Evolutionary conservation across 768 basidiomycete genomes (phyloP), one percentile per base, ranked within the genome.

Genomic region (Scleroderma citrinum): DNA sequence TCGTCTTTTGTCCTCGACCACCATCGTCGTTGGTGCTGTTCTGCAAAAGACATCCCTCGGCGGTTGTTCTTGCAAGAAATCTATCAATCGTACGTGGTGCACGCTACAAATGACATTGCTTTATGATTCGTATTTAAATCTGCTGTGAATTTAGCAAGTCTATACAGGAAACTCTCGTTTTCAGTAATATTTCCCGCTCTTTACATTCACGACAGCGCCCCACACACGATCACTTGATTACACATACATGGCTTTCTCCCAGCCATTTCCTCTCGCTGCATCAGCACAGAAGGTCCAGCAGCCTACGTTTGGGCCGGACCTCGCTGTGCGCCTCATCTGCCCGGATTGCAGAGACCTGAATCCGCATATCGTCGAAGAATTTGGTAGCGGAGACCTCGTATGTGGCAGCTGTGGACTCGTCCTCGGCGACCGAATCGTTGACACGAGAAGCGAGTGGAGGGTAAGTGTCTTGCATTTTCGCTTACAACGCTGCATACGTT

Each of bases 391-490:
- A 61, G 96, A 99, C 71, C 82, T 98, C 64, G 96, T 98, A 58
- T 92, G 94, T 73, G 87, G 87, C 62, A 79, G 79, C 54, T 95
- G 92, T 76, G 92, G 94, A 50, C 76, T 97, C 58, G 93, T 99
- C 58, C 73, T 98, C 55, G 95, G 95, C 59, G 96, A 98, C 67
- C 80, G 92, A 57, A 83, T 99, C 46, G 94, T 98, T 26, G 96
- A 99, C 70, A 98, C 96, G 32, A 76, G 95, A 67, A 93, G 91
- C 71, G 96, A 99, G 85, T 99, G 94, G 90, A 75, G 85, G 75
- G 88, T 90, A 75, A 76, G 88, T 41, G n/a, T 47, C 52, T 56
- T 56, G 29, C 37, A 51, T 45, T 32, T 43, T 44, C 49, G 38
- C 23, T 50, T 40, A 21, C 49, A 39, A 51, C 35, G 36, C 55